Conservation (phyloP, 2,329 filamentous ascomycete species). For the Moelleriella libera region DNA sequence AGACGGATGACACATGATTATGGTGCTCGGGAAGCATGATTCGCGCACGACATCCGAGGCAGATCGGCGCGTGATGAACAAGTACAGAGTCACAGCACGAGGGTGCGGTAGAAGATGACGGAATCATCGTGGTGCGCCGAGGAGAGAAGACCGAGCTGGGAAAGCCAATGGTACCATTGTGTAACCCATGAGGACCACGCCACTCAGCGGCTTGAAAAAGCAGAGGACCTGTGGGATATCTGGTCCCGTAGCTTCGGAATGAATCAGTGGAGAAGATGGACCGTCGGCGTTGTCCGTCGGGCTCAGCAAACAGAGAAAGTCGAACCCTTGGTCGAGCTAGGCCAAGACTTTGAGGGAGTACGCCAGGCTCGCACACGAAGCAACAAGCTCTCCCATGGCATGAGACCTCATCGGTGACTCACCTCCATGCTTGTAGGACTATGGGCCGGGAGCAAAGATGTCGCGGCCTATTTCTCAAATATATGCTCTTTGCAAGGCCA, state of each 20-base stretch:
- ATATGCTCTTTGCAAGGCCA: background rate
- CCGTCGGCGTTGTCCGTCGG: background rate
- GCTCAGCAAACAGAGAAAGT: background rate
- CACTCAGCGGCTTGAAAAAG: conserved; percentile 3
- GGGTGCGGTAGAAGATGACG: background rate
- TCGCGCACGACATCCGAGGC: background rate
- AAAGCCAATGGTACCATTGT: conserved; percentile 1
- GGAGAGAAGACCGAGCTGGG: background rate
- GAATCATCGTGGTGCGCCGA: background rate
- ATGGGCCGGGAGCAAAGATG: background rate
- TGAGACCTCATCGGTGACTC: conserved; percentile 1
- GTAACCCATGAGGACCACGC: conserved; percentile 3
- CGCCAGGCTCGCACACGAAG: background rate
- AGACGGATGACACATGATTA: background rate
- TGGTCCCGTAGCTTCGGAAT: background rate
- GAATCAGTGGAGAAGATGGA: background rate
- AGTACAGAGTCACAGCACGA: background rate
- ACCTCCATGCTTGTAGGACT: conserved; percentile 3
- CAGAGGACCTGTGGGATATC: background rate
- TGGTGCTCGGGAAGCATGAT: background rate
- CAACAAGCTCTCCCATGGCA: background rate
- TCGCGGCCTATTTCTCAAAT: background rate
- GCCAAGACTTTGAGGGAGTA: background rate
- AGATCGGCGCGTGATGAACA: background rate
- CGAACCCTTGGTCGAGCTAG: background rate